Percentiles rank a stretch among this genome's conserved stretches.
Evolutionary conservation across 768 basidiomycete genomes (phyloP).

Genomic region (Mycena amicta): DNA sequence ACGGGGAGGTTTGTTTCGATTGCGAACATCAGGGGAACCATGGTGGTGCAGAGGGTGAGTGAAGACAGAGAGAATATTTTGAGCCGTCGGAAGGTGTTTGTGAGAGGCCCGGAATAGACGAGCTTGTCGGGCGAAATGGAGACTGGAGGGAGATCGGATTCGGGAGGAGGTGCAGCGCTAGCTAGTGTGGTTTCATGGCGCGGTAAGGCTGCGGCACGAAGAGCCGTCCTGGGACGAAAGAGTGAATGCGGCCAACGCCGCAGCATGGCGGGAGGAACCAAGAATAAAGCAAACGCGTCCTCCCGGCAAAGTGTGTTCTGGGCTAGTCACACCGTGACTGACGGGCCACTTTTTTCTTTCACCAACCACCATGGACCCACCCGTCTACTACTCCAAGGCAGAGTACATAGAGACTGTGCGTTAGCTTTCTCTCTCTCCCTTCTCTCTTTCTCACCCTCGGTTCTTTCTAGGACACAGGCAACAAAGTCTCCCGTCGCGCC

Average conservation of each 20-base stretch:
- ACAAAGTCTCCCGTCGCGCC: slow-evolving; percentile 92
- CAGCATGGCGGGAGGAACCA: background rate
- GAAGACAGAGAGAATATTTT: slow-evolving; percentile 86
- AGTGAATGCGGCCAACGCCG: background rate
- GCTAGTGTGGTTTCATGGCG: slow-evolving; percentile 11
- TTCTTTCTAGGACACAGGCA: slow-evolving; percentile 78
- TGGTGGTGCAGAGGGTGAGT: slow-evolving; percentile 62
- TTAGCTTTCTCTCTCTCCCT: background rate
- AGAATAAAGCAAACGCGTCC: background rate
- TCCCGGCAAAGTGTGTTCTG: background rate
- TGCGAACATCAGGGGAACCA: slow-evolving; percentile 82
- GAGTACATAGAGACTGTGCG: slow-evolving; percentile 90
- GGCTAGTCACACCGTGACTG: background rate
- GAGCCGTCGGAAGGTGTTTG: slow-evolving; percentile 71
- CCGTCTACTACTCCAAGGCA: slow-evolving; percentile 76
- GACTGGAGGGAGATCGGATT: background rate
- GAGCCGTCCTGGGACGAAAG: background rate
- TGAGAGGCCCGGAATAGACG: slow-evolving; percentile 73
- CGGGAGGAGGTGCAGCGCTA: no score
- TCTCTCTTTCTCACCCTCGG: background rate
- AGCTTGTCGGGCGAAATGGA: slow-evolving; percentile 27
- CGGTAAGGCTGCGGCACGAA: background rate
- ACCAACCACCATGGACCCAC: slow-evolving; percentile 56
- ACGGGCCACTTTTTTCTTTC: background rate
- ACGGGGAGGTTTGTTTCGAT: slow-evolving; percentile 77